Percentiles rank a stretch among this genome's conserved stretches.
Conservation (phyloP, 1,284 basidiomycete species). For the Takashimella koratensis region DNA sequence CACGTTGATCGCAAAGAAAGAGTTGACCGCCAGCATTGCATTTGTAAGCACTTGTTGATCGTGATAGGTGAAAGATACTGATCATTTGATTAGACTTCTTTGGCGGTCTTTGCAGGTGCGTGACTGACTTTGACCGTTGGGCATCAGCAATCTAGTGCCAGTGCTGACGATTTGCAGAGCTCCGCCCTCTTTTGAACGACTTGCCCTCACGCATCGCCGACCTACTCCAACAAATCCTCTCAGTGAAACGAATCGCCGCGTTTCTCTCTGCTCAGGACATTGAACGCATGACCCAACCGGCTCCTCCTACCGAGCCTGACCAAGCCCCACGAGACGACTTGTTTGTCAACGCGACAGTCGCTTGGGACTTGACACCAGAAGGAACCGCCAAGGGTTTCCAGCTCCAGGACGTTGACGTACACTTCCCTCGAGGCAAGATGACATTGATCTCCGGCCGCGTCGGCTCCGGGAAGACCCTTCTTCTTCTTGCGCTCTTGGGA, state of each 20-base stretch:
- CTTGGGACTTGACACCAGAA: conserved; percentile 19
- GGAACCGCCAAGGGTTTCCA: conserved; percentile 57
- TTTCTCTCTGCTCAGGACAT: conserved; percentile 26
- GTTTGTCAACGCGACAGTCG: conserved; percentile 26
- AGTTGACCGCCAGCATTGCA: conserved; percentile 73
- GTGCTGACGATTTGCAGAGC: conserved; percentile 12
- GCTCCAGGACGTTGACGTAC: conserved; percentile 67
- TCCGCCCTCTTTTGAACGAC: conserved; percentile 19
- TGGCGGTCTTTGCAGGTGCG: conserved; percentile 61
- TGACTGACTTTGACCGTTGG: not conserved
- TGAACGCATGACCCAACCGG: conserved; percentile 16
- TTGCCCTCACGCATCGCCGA: conserved; percentile 21
- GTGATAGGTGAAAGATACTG: too few relatives aligned
- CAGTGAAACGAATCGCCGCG: conserved; percentile 23
- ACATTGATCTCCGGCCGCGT: conserved; percentile 68
- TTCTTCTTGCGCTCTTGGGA: conserved; percentile 72
- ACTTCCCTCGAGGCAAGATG: conserved; percentile 70
- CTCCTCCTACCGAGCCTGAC: conserved; percentile 17
- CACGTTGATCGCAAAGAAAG: conserved; percentile 55
- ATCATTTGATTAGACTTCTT: conserved; percentile 56
- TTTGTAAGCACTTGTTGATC: conserved; percentile 56
- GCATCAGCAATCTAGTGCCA: too few relatives aligned
- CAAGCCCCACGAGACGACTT: too few relatives aligned
- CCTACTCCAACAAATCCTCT: conserved; percentile 24
- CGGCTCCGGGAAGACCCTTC: conserved; percentile 69